Conservation (phyloP, 73 alveolate genomes). For the Tetrahymena borealis region DNA sequence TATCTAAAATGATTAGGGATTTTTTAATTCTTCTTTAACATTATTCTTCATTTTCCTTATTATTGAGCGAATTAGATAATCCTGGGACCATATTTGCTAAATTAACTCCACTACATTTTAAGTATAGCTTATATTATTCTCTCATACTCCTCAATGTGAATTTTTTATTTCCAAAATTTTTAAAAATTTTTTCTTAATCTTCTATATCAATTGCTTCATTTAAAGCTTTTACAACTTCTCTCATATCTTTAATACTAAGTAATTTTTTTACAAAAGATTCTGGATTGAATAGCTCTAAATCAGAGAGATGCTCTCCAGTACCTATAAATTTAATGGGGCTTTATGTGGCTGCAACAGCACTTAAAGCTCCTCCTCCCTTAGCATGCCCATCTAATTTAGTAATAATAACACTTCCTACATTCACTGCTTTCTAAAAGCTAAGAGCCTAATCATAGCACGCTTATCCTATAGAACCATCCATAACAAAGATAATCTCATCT, state of each 20-base stretch:
- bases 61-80: background rate
- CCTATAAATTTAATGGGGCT: constrained; percentile 96
- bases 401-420: constrained; percentile 96
- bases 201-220: constrained; percentile 91
- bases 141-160: background rate
- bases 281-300: constrained; percentile 93
- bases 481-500: constrained; percentile 89
- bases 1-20: background rate
- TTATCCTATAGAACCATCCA: constrained; percentile 83
- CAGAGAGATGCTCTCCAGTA: constrained; percentile 97
- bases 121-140: background rate
- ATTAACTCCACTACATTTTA: background rate
- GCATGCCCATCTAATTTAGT: constrained; percentile 99
- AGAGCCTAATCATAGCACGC: constrained; percentile 65
- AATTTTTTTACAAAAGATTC: constrained; percentile 89
- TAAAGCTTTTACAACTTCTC: constrained; percentile 85
- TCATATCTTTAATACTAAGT: constrained; percentile 88
- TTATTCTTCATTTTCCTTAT: background rate
- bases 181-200: constrained; percentile 83
- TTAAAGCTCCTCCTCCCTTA: constrained; percentile 99
- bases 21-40: background rate
- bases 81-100: background rate
- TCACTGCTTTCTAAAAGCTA: constrained; percentile 95
- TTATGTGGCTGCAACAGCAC: constrained; percentile 95
- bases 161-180: constrained; percentile 87